A percentile compares a stretch with the other conserved stretches of the same genome.
Evolutionary conservation across 208 protist genomes (phyloP).

Genomic region (Endotrypanum monterogeii): DNA sequence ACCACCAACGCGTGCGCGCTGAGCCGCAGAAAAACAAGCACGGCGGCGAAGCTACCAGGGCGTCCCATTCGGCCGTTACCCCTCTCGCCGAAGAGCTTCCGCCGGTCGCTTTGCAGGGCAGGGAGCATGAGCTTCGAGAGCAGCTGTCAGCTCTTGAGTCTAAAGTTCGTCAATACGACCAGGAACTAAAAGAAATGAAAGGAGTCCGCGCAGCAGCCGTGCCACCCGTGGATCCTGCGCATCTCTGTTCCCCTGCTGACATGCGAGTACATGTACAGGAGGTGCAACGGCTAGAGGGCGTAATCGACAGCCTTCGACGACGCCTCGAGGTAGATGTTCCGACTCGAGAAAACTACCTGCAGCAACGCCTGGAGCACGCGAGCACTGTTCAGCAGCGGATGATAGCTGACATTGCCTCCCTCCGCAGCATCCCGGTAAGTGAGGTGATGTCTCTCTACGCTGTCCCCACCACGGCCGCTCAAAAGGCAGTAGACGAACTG

Average conservation of each 20-base stretch:
- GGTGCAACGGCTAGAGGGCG: constrained; percentile 53
- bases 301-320: constrained; percentile 64
- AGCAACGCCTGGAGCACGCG: constrained; percentile 33
- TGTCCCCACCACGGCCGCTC: constrained; percentile 4
- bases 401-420: constrained; percentile 44
- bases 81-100: background rate
- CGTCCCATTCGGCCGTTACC: background rate
- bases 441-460: constrained; percentile 36
- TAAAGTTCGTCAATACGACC: constrained; percentile 31
- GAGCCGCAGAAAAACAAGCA: constrained; percentile 28
- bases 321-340: constrained; percentile 59
- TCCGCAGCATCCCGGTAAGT: constrained; percentile 25
- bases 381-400: constrained; percentile 37
- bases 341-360: constrained; percentile 40
- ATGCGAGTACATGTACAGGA: constrained; percentile 46
- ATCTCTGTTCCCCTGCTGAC: constrained; percentile 15
- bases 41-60: background rate
- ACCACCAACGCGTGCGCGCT: constrained; percentile 20
- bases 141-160: constrained; percentile 43
- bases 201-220: background rate
- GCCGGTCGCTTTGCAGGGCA: background rate
- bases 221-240: constrained; percentile 10
- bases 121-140: constrained; percentile 32
- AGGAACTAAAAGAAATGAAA: constrained; percentile 43
- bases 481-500: constrained; percentile 34